Evolutionary conservation across 495 filamentous ascomycete species (phyloP).

Genomic region (Penicillium arizonense): DNA sequence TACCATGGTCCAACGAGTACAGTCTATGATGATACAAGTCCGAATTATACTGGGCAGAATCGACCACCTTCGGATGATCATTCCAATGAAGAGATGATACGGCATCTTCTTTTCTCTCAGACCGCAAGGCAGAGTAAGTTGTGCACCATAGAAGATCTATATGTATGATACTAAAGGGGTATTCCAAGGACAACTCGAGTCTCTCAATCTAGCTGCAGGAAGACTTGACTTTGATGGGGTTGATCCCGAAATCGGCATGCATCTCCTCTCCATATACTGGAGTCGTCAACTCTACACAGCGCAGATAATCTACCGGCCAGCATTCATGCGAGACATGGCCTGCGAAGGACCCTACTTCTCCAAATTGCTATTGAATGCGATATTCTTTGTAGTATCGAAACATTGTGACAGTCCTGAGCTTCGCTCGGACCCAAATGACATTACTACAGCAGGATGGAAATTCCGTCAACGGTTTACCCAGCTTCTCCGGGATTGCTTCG

Average conservation of each 20-base stretch:
- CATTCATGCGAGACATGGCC: constrained; percentile 36
- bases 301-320: constrained; percentile 30
- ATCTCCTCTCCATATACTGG: constrained; percentile 40
- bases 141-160: background rate
- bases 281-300: constrained; percentile 37
- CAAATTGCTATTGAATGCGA: constrained; percentile 46
- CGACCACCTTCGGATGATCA: background rate
- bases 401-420: constrained; percentile 30
- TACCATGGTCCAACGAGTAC: constrained; percentile 34
- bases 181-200: constrained; percentile 27
- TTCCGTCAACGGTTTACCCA: constrained; percentile 39
- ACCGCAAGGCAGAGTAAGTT: constrained; percentile 27
- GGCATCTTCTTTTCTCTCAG: constrained; percentile 25
- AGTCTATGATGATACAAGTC: constrained; percentile 27
- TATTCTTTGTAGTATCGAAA: constrained; percentile 42
- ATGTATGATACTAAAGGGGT: background rate
- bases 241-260: constrained; percentile 37
- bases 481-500: constrained; percentile 36
- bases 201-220: constrained; percentile 22
- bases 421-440: constrained; percentile 31
- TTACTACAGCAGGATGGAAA: constrained; percentile 32
- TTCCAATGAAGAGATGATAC: constrained; percentile 16
- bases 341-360: constrained; percentile 45
- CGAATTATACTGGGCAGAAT: constrained; percentile 7
- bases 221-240: constrained; percentile 42